phyloP scores from a whole-genome alignment of 441 rosid genomes.

The Adansonia madagascariensis region DNA sequence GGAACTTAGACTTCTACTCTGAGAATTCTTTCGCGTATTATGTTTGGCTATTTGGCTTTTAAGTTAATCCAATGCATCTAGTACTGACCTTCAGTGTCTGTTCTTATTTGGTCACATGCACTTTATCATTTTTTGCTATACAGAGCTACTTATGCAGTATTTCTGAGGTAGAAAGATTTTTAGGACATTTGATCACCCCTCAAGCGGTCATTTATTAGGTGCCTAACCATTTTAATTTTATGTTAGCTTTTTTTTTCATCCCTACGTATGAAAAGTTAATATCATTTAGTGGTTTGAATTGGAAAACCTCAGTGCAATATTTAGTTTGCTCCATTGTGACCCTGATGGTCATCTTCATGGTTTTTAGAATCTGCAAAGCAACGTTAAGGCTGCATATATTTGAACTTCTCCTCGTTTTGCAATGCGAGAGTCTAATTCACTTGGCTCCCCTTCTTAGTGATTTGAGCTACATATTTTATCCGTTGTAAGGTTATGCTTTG shows the following conservation, averaged over 20 bases:
- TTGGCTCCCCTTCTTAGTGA: neutral
- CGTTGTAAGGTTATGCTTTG: neutral
- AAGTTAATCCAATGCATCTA: conserved; percentile 5
- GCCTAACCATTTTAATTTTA: neutral
- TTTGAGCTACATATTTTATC: neutral
- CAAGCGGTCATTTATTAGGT: neutral
- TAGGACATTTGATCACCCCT: conserved; percentile 3
- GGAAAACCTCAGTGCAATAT: neutral
- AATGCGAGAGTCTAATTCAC: neutral
- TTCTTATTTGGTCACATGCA: neutral
- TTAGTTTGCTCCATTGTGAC: neutral
- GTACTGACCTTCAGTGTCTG: neutral
- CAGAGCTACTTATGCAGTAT: neutral
- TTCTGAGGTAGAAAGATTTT: neutral
- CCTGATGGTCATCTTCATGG: neutral
- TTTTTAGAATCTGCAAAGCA: neutral
- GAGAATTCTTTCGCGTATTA: neutral
- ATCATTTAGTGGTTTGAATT: conserved; percentile 8
- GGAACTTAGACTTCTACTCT: neutral
- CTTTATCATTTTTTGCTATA: neutral
- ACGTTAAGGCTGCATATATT: neutral
- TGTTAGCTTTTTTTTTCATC: neutral
- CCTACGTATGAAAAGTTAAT: neutral
- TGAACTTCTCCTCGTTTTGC: neutral
- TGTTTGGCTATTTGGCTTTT: conserved; percentile 6